Evolutionary conservation across 2,329 filamentous ascomycete species (phyloP).

Genomic region (Simplicillium sp.): DNA sequence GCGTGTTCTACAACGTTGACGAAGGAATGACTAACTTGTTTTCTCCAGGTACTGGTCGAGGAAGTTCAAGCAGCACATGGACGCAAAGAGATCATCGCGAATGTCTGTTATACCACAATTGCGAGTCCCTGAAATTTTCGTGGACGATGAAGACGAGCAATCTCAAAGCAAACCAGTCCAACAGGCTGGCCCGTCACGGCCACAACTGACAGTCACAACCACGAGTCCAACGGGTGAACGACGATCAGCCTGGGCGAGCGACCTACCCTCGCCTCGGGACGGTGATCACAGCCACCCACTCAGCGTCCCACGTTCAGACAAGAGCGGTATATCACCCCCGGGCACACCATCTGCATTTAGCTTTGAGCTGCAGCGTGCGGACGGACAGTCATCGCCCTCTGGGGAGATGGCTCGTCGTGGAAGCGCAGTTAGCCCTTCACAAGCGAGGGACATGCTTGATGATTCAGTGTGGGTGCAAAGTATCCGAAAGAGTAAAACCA

Average conservation of each 20-base stretch:
- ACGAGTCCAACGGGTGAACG: slow-evolving; percentile 1
- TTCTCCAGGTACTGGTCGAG: slow-evolving; percentile 66
- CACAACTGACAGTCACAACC: slow-evolving; percentile 1
- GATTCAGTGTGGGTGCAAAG: slow-evolving; percentile 91
- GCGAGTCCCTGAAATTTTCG: slow-evolving; percentile 79
- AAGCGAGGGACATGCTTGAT: slow-evolving; percentile 77
- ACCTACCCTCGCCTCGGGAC: slow-evolving; percentile 3
- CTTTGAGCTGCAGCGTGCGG: slow-evolving; percentile 44
- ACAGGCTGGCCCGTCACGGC: slow-evolving; percentile 12
- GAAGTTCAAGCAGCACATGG: slow-evolving; percentile 66
- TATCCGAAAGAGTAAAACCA: slow-evolving; percentile 79
- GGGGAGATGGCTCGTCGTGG: slow-evolving; percentile 47
- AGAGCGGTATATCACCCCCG: slow-evolving; percentile 26
- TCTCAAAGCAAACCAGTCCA: slow-evolving; percentile 24
- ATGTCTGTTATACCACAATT: slow-evolving; percentile 73
- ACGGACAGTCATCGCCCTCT: slow-evolving; percentile 15
- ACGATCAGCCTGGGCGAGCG: slow-evolving; percentile 3
- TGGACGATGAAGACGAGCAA: slow-evolving; percentile 62
- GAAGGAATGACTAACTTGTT: background rate
- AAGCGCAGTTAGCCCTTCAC: slow-evolving; percentile 63
- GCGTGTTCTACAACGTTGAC: background rate
- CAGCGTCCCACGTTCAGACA: slow-evolving; percentile 40
- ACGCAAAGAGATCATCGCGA: slow-evolving; percentile 62
- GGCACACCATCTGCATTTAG: slow-evolving; percentile 47
- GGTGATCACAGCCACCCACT: slow-evolving; percentile 34